Conservation (phyloP, 441 rosid species). For the Brassica hybrid region DNA sequence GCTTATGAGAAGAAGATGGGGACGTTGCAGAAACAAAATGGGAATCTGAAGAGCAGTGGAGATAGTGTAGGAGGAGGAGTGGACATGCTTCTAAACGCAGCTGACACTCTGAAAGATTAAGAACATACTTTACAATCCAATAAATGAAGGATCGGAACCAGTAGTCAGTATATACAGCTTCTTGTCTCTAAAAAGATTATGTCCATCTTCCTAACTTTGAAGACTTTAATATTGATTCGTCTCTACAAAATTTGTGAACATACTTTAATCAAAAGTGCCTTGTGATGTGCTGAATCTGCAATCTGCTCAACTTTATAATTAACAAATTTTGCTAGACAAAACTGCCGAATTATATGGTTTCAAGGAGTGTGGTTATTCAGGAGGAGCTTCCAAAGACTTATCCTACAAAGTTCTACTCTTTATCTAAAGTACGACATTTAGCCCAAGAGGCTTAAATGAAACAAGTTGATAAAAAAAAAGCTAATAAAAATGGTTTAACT, state of each 20-base stretch:
- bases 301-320: not conserved
- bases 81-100: constrained; percentile 85
- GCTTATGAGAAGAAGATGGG: constrained; percentile 47
- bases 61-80: constrained; percentile 59
- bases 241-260: not conserved
- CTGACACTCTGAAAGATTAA: constrained; percentile 59
- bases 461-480: too few relatives aligned
- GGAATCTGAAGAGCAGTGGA: too few relatives aligned
- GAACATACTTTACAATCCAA: constrained; percentile 45
- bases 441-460: too few relatives aligned
- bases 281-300: not conserved
- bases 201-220: constrained; percentile 27
- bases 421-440: too few relatives aligned
- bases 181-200: not conserved
- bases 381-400: too few relatives aligned
- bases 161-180: not conserved
- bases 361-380: too few relatives aligned
- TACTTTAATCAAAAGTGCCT: not conserved
- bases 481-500: too few relatives aligned
- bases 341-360: too few relatives aligned
- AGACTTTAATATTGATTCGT: not conserved
- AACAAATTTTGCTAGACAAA: too few relatives aligned
- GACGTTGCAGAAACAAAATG: constrained; percentile 41
- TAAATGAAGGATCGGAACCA: constrained; percentile 29
- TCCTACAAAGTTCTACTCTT: too few relatives aligned